These are phyloP conservation scores for Penicillium sp. DNA, from an alignment of 2,329 filamentous ascomycete species.

Conservation along the genomic window DNA sequence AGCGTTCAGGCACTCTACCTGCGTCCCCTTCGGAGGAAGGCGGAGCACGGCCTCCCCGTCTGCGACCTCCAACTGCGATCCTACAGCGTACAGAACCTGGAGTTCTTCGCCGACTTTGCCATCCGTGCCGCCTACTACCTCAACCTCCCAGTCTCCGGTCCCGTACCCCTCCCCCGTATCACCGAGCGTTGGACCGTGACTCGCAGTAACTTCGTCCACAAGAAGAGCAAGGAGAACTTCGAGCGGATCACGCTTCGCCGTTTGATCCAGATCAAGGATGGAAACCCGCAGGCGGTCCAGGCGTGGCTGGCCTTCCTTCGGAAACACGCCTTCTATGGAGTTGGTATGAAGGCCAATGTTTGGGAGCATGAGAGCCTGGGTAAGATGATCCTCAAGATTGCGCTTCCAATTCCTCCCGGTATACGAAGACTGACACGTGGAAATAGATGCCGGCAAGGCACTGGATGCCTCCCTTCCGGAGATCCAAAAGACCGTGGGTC, in stretches of 20 bases:
- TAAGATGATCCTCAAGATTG: constrained; percentile 43
- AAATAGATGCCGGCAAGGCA: constrained; percentile 44
- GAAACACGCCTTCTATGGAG: constrained; percentile 92
- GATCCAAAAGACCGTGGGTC: constrained; percentile 46
- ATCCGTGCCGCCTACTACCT: constrained; percentile 94
- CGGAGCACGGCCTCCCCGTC: constrained; percentile 76
- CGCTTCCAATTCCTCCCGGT: background rate
- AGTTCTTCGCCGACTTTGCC: constrained; percentile 94
- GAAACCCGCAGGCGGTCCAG: constrained; percentile 83
- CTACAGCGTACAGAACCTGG: constrained; percentile 84
- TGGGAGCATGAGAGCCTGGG: constrained; percentile 81
- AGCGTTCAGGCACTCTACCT: constrained; percentile 85
- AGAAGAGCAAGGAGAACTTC: constrained; percentile 98
- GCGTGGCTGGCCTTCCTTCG: constrained; percentile 89
- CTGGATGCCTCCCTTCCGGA: constrained; percentile 45
- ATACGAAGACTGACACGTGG: constrained; percentile 11
- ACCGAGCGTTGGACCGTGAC: constrained; percentile 95
- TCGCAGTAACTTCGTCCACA: constrained; percentile 86
- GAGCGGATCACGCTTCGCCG: constrained; percentile 85
- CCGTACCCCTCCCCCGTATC: constrained; percentile 81
- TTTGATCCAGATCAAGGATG: constrained; percentile 90
- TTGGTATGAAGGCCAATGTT: constrained; percentile 98
- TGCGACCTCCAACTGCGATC: constrained; percentile 93
- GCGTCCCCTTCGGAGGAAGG: constrained; percentile 74
- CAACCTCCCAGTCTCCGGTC: constrained; percentile 80